Base-by-base conservation (phyloP, 495 filamentous ascomycete genomes). In the Jackrogersella minutella region DNA sequence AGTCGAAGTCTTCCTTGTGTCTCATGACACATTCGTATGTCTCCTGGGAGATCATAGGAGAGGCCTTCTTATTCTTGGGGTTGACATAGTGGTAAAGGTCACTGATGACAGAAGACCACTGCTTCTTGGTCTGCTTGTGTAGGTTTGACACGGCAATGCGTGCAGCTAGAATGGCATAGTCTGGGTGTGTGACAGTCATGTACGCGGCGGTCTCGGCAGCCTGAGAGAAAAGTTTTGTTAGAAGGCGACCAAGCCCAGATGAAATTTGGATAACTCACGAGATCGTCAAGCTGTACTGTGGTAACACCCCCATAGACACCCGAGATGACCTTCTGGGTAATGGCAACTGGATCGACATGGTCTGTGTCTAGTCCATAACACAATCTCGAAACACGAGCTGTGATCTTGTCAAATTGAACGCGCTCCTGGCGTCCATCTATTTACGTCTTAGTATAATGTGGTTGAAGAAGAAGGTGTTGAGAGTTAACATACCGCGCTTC, bases 361-460 rank as follows among this genome's bases (percentile, higher is more conserved):
- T 97, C 95, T 40, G 89, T 84, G 76, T 99, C 96, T 57, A 99
- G 88, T 58, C 95, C 93, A 77, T 99, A 99, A 84, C 95, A 99
- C 53, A 99, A 86, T 53, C 95, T 86, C 24, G 95, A 99, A 40
- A 99, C 95, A 78, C 95, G 93, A 66, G 95, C 95, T 62, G 95
- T 98, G 85, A 99, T 99, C 82, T 99, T 99, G 83, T 99, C 95
- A 84, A 99, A 99, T 78, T 99, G 95, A 58, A 99, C 95, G 78
- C 95, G 95, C 87, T 99, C 95, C 84, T 98, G 97, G 84, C 95
- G 94, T 80, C 95, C 95, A 85, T 99, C 94, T 98, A 50, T 4
- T 39, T 11, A 22, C 21, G 60, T 47, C 73, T 81, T 36, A 79
- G 69, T 28, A 21, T n/a, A n/a, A n/a, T 11, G 36, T 37, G 21